Conservation (phyloP, 805 yeast species). For the Wickerhamiella occidentalis region DNA sequence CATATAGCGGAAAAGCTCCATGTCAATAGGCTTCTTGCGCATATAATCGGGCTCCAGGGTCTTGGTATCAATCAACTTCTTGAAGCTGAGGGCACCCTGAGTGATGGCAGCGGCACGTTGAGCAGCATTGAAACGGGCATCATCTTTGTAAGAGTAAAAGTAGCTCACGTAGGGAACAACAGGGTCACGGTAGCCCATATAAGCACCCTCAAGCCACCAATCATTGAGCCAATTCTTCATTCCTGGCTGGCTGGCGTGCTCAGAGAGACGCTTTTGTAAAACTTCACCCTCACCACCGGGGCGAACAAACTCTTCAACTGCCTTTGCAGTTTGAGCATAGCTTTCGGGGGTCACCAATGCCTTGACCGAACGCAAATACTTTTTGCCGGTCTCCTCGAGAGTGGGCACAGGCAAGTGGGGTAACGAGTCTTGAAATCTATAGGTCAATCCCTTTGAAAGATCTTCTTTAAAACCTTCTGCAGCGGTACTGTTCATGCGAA, state of each 20-base stretch:
- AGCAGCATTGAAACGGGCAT: conserved; percentile 31
- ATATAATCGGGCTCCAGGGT: conserved; percentile 67
- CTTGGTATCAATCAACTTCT: conserved; percentile 53
- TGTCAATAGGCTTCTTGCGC: conserved; percentile 75
- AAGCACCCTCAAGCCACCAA: conserved; percentile 92
- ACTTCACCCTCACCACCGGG: conserved; percentile 52
- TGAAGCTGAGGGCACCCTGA: conserved; percentile 54
- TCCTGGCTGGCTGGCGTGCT: conserved; percentile 42
- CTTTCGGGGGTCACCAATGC: conserved; percentile 48
- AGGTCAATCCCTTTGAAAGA: conserved; percentile 50
- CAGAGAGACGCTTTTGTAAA: conserved; percentile 53
- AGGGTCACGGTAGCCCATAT: conserved; percentile 82
- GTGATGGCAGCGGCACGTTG: conserved; percentile 65
- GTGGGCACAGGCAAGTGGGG: conserved; percentile 86
- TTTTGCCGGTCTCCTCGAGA: conserved; percentile 52
- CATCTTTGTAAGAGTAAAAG: conserved; percentile 72
- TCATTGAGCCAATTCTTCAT: conserved; percentile 78
- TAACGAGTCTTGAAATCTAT: conserved; percentile 54
- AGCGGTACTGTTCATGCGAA: conserved; percentile 26
- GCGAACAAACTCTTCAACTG: conserved; percentile 53
- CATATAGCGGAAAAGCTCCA: conserved; percentile 86
- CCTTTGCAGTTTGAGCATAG: conserved; percentile 39
- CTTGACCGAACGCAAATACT: conserved; percentile 58
- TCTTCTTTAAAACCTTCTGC: conserved; percentile 28
- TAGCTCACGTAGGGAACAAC: conserved; percentile 91